A percentile compares a stretch with the other conserved stretches of the same genome.
These are phyloP conservation scores for Kodamaea arcana DNA, from an alignment of 1,139 yeast species.

Conservation along the genomic window DNA sequence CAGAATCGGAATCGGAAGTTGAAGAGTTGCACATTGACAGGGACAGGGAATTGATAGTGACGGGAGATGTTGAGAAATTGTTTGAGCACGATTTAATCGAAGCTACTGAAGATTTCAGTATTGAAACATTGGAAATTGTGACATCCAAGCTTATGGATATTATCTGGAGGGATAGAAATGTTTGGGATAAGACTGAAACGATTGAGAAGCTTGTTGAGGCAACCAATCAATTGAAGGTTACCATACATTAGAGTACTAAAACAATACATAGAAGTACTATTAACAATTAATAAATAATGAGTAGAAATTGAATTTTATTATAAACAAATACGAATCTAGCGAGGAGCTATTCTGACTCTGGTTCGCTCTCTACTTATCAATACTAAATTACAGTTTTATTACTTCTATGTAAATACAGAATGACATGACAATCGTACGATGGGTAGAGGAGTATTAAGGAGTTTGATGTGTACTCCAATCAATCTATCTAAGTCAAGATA, in stretches of 20 bases:
- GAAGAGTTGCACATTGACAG: slow-evolving; percentile 19
- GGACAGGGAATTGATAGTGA: slow-evolving; percentile 20
- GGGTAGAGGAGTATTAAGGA: no score
- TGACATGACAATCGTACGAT: no score
- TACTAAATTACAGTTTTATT: not conserved
- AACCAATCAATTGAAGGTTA: slow-evolving; percentile 4
- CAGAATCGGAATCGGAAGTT: slow-evolving; percentile 19
- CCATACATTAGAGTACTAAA: not conserved
- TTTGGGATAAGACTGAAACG: slow-evolving; percentile 60
- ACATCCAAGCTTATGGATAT: slow-evolving; percentile 72
- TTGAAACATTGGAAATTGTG: slow-evolving; percentile 71
- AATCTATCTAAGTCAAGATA: not conserved
- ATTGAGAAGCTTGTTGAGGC: slow-evolving; percentile 24
- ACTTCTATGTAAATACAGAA: no score
- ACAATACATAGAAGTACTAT: no score
- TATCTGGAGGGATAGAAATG: slow-evolving; percentile 65
- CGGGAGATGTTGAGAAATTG: slow-evolving; percentile 16
- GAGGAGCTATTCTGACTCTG: no score
- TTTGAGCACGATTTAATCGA: slow-evolving; percentile 31
- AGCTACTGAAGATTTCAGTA: slow-evolving; percentile 46
- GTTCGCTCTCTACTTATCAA: no score
- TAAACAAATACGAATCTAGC: no score
- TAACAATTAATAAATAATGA: no score
- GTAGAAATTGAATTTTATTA: no score
- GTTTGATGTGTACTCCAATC: no score